Percentiles rank a stretch among this genome's conserved stretches.
Evolutionary conservation across 2,329 filamentous ascomycete species (phyloP).

Genomic region (Fusarium sp.): DNA sequence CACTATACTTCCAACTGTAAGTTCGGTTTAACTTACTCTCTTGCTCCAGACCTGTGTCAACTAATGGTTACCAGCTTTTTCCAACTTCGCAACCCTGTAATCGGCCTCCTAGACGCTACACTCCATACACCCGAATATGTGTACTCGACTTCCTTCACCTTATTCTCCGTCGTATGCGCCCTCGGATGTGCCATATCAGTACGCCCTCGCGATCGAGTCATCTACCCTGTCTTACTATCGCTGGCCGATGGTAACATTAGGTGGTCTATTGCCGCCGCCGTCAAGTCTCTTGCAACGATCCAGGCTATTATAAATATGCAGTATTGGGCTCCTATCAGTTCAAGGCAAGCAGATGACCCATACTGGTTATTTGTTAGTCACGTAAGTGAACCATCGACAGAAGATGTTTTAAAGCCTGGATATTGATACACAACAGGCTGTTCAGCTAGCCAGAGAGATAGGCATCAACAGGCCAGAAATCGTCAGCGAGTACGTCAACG

Average conservation of each 20-base stretch:
- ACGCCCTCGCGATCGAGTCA: conserved; percentile 19
- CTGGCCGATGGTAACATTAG: conserved; percentile 10
- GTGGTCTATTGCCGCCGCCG: conserved; percentile 18
- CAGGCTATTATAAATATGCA: conserved; percentile 23
- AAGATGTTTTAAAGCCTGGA: accelerated
- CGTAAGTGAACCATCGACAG: not conserved
- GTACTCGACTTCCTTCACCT: conserved; percentile 16
- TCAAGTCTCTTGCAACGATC: conserved; percentile 12
- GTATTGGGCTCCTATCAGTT: conserved; percentile 13
- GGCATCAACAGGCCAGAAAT: conserved; percentile 9
- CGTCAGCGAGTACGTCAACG: conserved; percentile 17
- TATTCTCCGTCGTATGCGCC: conserved; percentile 22
- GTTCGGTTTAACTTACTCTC: too few relatives aligned
- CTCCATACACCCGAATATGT: conserved; percentile 21
- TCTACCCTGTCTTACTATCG: conserved; percentile 10
- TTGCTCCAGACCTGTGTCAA: too few relatives aligned
- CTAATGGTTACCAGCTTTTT: conserved; percentile 8
- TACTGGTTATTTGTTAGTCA: conserved; percentile 14
- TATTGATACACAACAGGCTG: not conserved
- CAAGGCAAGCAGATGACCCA: conserved; percentile 16
- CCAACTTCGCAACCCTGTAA: conserved; percentile 16
- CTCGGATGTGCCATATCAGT: conserved; percentile 16
- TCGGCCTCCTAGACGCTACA: conserved; percentile 16
- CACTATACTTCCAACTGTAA: conserved; percentile 22
- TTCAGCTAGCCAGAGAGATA: conserved; percentile 19